phyloP scores from a whole-genome alignment of 805 yeast species.

The Wickerhamomyces queroliae region DNA sequence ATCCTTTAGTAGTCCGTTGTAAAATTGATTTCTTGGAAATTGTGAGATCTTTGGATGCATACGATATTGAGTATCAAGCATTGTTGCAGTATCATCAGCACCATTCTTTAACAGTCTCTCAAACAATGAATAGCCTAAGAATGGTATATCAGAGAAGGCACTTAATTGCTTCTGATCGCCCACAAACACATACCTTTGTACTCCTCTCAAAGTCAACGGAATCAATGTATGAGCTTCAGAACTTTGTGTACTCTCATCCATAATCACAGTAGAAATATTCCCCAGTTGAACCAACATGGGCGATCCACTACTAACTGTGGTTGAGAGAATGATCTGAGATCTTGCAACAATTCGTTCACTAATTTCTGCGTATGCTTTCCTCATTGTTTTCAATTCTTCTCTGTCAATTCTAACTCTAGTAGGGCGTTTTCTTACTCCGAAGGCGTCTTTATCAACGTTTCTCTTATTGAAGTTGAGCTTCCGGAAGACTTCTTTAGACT shows the following conservation, averaged over 20 bases:
- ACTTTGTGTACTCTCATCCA: conserved; percentile 77
- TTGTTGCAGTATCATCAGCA: conserved; percentile 50
- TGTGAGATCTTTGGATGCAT: conserved; percentile 62
- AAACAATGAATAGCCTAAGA: conserved; percentile 59
- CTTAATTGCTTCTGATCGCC: conserved; percentile 75
- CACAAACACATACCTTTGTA: conserved; percentile 60
- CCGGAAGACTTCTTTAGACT: conserved; percentile 35
- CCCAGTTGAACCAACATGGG: conserved; percentile 49
- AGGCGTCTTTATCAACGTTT: too few species aligned
- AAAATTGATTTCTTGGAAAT: conserved; percentile 49
- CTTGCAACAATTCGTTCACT: conserved; percentile 49
- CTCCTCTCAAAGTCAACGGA: conserved; percentile 64
- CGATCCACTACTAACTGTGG: conserved; percentile 70
- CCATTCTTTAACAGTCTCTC: conserved; percentile 62
- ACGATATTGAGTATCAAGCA: conserved; percentile 66
- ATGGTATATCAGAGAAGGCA: conserved; percentile 64
- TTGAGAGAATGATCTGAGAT: conserved; percentile 65
- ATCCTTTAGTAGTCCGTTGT: conserved; percentile 41
- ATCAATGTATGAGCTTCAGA: conserved; percentile 68
- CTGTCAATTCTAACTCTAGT: conserved; percentile 36
- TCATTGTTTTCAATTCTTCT: conserved; percentile 43
- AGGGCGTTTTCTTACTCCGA: too few species aligned
- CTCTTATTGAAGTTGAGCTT: conserved; percentile 41
- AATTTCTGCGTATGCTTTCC: conserved; percentile 37
- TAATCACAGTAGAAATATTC: conserved; percentile 65